Evolutionary conservation across 1,284 basidiomycete species (phyloP).

Genomic region (Lentinula novae-zelandiae): DNA sequence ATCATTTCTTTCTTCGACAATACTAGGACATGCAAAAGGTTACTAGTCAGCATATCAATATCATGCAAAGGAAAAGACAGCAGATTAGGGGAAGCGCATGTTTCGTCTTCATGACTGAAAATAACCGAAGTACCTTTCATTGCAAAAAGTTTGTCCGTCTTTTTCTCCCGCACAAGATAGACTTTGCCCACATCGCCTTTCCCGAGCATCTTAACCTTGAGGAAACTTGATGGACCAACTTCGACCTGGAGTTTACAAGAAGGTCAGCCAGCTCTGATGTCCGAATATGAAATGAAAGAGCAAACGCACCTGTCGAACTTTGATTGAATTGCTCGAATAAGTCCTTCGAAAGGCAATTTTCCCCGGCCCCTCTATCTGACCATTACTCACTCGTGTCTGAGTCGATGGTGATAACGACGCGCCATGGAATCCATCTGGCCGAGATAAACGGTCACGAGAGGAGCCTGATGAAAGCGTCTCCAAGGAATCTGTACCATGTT

Average conservation of each 20-base stretch:
- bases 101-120: conserved; percentile 12
- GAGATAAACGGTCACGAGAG: conserved; percentile 47
- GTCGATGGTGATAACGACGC: conserved; percentile 21
- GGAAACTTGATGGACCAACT: conserved; percentile 87
- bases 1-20: conserved; percentile 98
- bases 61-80: background rate
- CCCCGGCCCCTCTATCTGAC: conserved; percentile 44
- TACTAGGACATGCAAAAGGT: conserved; percentile 46
- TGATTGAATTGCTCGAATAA: conserved; percentile 97
- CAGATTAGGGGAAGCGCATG: background rate
- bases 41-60: background rate
- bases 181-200: conserved; percentile 97
- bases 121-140: conserved; percentile 79
- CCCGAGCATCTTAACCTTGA: conserved; percentile 92
- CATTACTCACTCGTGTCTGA: conserved; percentile 43
- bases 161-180: conserved; percentile 95
- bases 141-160: conserved; percentile 87
- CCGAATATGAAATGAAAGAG: background rate
- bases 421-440: conserved; percentile 14
- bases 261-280: conserved; percentile 8
- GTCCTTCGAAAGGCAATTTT: conserved; percentile 85
- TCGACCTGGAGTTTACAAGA: conserved; percentile 63
- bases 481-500: conserved; percentile 57
- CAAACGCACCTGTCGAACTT: conserved; percentile 75
- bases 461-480: conserved; percentile 73